phyloP scores from a whole-genome alignment of 2,329 filamentous ascomycete genomes.

The Sporothrix euskadiensis region DNA sequence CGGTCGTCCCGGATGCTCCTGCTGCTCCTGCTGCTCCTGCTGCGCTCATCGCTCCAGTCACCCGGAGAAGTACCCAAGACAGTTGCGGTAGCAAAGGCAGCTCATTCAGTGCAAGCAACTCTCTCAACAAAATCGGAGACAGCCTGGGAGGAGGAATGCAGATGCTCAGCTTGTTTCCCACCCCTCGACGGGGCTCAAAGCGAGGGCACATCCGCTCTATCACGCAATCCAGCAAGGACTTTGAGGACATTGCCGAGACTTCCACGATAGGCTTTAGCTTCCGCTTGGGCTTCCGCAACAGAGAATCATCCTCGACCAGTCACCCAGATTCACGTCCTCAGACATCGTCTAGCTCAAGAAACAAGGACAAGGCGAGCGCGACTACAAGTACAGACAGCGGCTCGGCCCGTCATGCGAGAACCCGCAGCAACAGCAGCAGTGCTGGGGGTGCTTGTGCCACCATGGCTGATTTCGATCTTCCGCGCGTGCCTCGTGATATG shows the following conservation, averaged over 20 bases:
- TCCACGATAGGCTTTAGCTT: background rate
- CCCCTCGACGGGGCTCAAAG: slow-evolving; percentile 17
- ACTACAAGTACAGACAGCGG: background rate
- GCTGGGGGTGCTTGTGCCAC: background rate
- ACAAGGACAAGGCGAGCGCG: background rate
- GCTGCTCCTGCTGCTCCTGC: too few relatives aligned
- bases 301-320: slow-evolving; percentile 12
- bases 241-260: background rate
- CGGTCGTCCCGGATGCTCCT: background rate
- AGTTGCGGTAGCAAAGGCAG: slow-evolving; percentile 22
- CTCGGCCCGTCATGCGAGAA: background rate
- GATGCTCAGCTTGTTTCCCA: slow-evolving; percentile 2
- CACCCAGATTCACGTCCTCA: background rate
- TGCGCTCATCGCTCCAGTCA: background rate
- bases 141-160: background rate
- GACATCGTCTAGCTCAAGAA: background rate
- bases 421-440: background rate
- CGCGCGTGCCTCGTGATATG: slow-evolving; percentile 22
- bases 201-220: slow-evolving; percentile 18
- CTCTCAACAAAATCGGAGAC: background rate
- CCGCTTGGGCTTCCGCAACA: slow-evolving; percentile 22
- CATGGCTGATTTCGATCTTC: slow-evolving; percentile 27
- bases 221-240: slow-evolving; percentile 10
- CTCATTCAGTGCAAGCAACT: slow-evolving; percentile 11
- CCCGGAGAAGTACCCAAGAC: slow-evolving; percentile 18